Conservation (phyloP, 139 green algal genomes). For the Chlamydomonas schloesseri region DNA sequence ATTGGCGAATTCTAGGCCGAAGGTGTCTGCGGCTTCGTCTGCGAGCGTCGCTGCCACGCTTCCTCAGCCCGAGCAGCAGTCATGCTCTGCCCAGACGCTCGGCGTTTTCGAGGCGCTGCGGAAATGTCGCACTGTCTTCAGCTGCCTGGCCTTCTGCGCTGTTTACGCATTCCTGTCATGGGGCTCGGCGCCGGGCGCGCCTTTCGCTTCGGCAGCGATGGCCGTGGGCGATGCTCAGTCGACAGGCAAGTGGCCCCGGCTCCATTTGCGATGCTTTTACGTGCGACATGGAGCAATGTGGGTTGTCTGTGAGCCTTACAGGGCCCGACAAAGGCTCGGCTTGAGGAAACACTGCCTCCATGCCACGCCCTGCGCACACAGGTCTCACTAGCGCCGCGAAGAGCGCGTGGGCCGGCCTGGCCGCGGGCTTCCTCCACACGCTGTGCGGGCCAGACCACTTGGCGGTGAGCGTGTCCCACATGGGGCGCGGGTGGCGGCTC, state of each 20-base stretch:
- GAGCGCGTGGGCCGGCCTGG: constrained; percentile 87
- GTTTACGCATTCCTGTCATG: constrained; percentile 39
- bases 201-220: constrained; percentile 32
- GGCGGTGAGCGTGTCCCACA: constrained; percentile 74
- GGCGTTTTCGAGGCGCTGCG: constrained; percentile 32
- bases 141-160: constrained; percentile 44
- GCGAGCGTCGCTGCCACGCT: too few relatives aligned
- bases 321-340: too few relatives aligned
- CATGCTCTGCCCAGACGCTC: neutral
- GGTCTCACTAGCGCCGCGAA: constrained; percentile 49
- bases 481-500: neutral
- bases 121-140: constrained; percentile 31
- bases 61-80: neutral
- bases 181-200: constrained; percentile 2
- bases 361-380: too few relatives aligned
- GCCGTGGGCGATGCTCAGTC: neutral
- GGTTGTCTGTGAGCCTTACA: too few relatives aligned
- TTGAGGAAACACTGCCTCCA: too few relatives aligned
- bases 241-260: constrained; percentile 1
- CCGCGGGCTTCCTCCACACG: constrained; percentile 95
- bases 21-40: too few relatives aligned
- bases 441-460: constrained; percentile 97
- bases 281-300: too few relatives aligned
- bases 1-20: too few relatives aligned
- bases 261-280: too few relatives aligned